phyloP scores from a whole-genome alignment of 805 yeast genomes.

The Cyberlindnera subsufficiens region DNA sequence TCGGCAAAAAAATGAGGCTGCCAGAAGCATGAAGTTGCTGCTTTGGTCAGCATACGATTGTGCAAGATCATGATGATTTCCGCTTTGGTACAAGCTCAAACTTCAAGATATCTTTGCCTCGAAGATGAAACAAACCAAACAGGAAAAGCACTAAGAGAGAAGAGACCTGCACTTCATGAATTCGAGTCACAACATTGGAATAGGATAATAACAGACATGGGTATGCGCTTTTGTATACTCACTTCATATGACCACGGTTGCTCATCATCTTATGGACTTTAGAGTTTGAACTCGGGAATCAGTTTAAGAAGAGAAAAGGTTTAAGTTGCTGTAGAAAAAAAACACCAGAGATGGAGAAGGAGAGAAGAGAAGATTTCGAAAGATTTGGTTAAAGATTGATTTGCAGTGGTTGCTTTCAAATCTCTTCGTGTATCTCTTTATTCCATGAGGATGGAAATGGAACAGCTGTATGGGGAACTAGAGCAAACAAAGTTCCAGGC shows the following conservation, averaged over 20 bases:
- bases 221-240: background rate
- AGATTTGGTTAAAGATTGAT: too few relatives aligned
- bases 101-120: too few relatives aligned
- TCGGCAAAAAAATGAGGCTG: background rate
- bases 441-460: too few relatives aligned
- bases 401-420: too few relatives aligned
- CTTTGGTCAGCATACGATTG: background rate
- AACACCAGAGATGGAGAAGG: too few relatives aligned
- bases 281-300: background rate
- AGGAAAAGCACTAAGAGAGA: background rate
- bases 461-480: too few relatives aligned
- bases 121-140: background rate
- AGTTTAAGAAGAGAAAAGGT: too few relatives aligned
- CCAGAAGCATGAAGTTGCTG: background rate
- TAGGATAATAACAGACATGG: background rate
- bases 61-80: conserved; percentile 7
- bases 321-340: too few relatives aligned
- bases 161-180: background rate
- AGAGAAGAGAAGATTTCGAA: too few relatives aligned
- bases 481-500: too few relatives aligned
- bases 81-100: background rate
- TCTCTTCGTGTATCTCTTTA: too few relatives aligned
- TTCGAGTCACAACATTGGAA: background rate
- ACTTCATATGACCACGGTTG: conserved; percentile 2
- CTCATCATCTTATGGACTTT: background rate